A percentile compares a stretch with the other conserved stretches of the same genome.
These are phyloP conservation scores for Phytopythium litorale DNA, from an alignment of 352 stramenopile genomes.

Conservation along the genomic window DNA sequence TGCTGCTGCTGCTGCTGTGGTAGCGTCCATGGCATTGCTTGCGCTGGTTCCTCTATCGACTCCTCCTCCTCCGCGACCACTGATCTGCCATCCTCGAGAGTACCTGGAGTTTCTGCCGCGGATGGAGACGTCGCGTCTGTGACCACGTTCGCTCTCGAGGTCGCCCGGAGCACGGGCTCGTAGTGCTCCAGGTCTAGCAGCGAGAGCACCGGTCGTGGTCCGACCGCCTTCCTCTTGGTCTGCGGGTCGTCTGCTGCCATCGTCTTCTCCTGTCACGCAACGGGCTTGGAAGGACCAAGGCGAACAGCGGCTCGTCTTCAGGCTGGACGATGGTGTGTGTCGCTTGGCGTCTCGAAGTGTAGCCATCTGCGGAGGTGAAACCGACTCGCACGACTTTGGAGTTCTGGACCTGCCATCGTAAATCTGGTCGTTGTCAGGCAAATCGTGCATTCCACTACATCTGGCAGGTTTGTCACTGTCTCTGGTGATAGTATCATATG, in stretches of 20 bases:
- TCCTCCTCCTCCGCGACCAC: neutral
- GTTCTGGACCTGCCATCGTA: too few species aligned
- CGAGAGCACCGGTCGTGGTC: constrained; percentile 34
- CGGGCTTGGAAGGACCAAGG: too few species aligned
- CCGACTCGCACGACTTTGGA: too few species aligned
- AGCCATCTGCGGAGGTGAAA: neutral
- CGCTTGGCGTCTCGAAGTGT: neutral
- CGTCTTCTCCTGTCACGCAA: neutral
- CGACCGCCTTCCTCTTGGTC: neutral
- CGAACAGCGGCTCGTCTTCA: too few species aligned
- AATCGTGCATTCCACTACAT: too few species aligned
- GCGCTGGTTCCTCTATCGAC: neutral
- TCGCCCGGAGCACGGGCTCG: constrained; percentile 45
- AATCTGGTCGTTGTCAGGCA: too few species aligned
- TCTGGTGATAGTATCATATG: too few species aligned
- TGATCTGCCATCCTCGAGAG: neutral
- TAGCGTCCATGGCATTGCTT: neutral
- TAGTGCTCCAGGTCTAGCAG: constrained; percentile 64
- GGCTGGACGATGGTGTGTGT: too few species aligned
- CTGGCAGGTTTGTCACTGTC: too few species aligned
- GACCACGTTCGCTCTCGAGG: constrained; percentile 29
- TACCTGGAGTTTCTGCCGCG: neutral
- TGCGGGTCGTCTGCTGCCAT: neutral
- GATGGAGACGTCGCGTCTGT: neutral
- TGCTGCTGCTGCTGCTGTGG: neutral